Percentiles rank a stretch among this genome's conserved stretches.
Conservation (phyloP, 805 yeast genomes). For the Barnettozyma salicaria region DNA sequence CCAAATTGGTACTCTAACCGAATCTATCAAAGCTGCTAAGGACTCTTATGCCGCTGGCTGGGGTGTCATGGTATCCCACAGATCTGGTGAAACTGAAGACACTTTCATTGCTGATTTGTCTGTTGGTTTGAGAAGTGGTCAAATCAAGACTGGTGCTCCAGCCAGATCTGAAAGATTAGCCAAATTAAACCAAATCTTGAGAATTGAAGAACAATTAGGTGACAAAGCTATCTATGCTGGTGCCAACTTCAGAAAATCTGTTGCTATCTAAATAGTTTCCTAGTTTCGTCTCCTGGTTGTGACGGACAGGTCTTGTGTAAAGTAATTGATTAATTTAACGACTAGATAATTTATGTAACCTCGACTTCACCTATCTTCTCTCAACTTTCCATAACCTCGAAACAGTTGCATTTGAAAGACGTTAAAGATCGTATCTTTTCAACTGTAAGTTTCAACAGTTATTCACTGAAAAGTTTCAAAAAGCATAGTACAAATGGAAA, state of each 20-base stretch:
- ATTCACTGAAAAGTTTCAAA: too few relatives aligned
- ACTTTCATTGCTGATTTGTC: constrained; percentile 95
- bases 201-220: constrained; percentile 98
- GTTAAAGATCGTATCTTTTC: too few relatives aligned
- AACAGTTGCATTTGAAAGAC: too few relatives aligned
- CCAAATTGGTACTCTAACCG: constrained; percentile 96
- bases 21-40: constrained; percentile 95
- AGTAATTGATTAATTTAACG: too few relatives aligned
- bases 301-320: too few relatives aligned
- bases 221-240: constrained; percentile 97
- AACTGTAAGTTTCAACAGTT: too few relatives aligned
- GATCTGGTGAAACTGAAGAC: constrained; percentile 99
- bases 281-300: neutral
- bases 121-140: constrained; percentile 98
- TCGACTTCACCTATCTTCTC: too few relatives aligned
- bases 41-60: constrained; percentile 94
- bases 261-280: constrained; percentile 26
- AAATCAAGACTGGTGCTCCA: constrained; percentile 99
- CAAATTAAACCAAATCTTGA: constrained; percentile 95
- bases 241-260: constrained; percentile 64
- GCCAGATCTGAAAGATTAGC: constrained; percentile 99
- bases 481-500: too few relatives aligned
- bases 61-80: constrained; percentile 99
- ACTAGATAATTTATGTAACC: too few relatives aligned
- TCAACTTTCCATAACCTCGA: too few relatives aligned